Evolutionary conservation across 1,284 basidiomycete species (phyloP).

Genomic region (Tetrapyrgos nigripes): DNA sequence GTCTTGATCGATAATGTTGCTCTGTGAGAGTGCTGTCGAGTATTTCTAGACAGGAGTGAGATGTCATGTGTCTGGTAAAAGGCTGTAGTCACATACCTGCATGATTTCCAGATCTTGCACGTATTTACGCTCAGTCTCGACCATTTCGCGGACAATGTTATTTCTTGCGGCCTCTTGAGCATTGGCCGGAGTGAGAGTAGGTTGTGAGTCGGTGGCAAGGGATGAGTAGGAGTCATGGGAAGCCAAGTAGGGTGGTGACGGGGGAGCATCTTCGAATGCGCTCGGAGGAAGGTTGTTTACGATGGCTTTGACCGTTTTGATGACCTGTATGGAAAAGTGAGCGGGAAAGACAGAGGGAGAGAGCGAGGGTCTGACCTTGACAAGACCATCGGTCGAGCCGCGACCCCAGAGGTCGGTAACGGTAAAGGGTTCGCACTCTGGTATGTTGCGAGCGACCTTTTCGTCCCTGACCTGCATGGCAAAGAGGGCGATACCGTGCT

Average conservation of each 20-base stretch:
- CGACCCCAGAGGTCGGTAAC: slow-evolving; percentile 91
- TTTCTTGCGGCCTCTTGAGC: slow-evolving; percentile 74
- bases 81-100: slow-evolving; percentile 68
- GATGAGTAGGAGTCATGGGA: slow-evolving; percentile 69
- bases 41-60: slow-evolving; percentile 65
- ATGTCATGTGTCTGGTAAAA: slow-evolving; percentile 7
- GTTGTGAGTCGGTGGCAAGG: slow-evolving; percentile 50
- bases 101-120: slow-evolving; percentile 98
- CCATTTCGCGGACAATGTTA: slow-evolving; percentile 86
- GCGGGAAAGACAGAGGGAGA: background rate
- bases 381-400: slow-evolving; percentile 92
- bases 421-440: slow-evolving; percentile 77
- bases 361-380: slow-evolving; percentile 68
- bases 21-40: slow-evolving; percentile 79
- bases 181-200: slow-evolving; percentile 48
- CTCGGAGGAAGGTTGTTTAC: slow-evolving; percentile 83
- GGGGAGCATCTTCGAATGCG: slow-evolving; percentile 71
- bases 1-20: slow-evolving; percentile 90
- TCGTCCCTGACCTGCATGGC: slow-evolving; percentile 70
- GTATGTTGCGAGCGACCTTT: slow-evolving; percentile 55
- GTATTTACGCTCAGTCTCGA: slow-evolving; percentile 96
- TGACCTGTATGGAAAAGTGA: slow-evolving; percentile 59
- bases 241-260: slow-evolving; percentile 59
- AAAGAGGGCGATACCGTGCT: slow-evolving; percentile 80
- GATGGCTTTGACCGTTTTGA: slow-evolving; percentile 91